Evolutionary conservation across 148 eudicot genomes (phyloP).

Genomic region (Spergularia bocconei): DNA sequence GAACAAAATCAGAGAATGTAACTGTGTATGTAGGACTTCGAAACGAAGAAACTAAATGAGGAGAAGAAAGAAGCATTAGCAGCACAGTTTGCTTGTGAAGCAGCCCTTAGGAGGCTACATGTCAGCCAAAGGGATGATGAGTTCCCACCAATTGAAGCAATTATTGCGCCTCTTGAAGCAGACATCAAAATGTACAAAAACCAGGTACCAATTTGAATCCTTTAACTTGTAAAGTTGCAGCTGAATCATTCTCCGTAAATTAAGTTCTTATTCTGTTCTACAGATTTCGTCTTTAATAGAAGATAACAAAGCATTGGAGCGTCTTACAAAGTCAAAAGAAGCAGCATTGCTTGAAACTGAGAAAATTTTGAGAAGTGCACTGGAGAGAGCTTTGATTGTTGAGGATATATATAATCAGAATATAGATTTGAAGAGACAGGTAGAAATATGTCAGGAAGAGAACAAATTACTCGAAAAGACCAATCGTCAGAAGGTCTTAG

Average conservation of each 20-base stretch:
- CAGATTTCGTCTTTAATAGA: conserved; percentile 69
- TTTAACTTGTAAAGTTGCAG: not conserved
- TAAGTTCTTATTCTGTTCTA: not conserved
- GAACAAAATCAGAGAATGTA: not conserved
- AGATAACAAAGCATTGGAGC: conserved; percentile 72
- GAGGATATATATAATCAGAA: conserved; percentile 94
- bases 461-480: conserved; percentile 75
- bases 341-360: conserved; percentile 87
- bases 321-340: conserved; percentile 84
- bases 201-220: conserved; percentile 41
- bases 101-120: conserved; percentile 79
- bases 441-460: conserved; percentile 91
- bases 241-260: not conserved
- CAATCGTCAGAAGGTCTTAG: conserved; percentile 78
- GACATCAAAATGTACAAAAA: conserved; percentile 66
- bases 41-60: conserved; percentile 57
- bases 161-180: conserved; percentile 93
- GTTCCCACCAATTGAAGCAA: conserved; percentile 56
- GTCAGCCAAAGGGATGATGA: conserved; percentile 71
- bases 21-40: conserved; percentile 63
- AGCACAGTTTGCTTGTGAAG: conserved; percentile 94
- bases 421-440: conserved; percentile 71
- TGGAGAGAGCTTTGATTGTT: conserved; percentile 80
- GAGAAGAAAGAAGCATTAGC: conserved; percentile 87
- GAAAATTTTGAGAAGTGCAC: conserved; percentile 79